Evolutionary conservation across 2,329 filamentous ascomycete genomes (phyloP).

Genomic region (Xylaria multiplex): DNA sequence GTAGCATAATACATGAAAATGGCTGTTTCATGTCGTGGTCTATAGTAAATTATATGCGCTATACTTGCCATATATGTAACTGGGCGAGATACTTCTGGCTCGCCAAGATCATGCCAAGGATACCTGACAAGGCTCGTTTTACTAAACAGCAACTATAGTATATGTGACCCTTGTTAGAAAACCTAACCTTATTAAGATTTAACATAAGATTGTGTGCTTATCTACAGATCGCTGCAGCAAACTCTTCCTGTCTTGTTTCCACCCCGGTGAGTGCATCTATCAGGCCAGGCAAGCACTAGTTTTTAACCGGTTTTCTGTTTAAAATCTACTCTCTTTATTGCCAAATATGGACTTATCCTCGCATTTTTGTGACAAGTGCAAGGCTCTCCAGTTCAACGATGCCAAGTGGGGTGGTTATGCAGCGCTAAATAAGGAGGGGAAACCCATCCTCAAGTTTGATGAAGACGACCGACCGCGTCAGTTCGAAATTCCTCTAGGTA

Average conservation of each 20-base stretch:
- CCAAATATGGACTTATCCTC: constrained; percentile 3
- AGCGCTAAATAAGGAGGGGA: constrained; percentile 2
- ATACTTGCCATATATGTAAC: too few species aligned
- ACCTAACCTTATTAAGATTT: too few species aligned
- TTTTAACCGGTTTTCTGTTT: background rate
- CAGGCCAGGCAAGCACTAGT: background rate
- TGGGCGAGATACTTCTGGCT: too few species aligned
- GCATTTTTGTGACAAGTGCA: constrained; percentile 10
- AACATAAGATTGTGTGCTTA: too few species aligned
- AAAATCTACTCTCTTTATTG: background rate
- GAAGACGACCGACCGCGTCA: background rate
- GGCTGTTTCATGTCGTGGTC: too few species aligned
- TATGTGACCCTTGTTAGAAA: too few species aligned
- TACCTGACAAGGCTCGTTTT: too few species aligned
- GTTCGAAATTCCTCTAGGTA: constrained; percentile 1
- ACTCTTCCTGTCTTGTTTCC: background rate
- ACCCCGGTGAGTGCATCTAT: background rate
- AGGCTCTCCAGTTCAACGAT: constrained; percentile 18
- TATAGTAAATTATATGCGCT: too few species aligned
- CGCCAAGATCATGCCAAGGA: too few species aligned
- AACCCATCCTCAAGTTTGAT: constrained; percentile 7
- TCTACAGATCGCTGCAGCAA: too few species aligned
- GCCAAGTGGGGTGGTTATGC: constrained; percentile 2
- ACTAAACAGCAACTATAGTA: too few species aligned
- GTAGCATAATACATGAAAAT: too few species aligned